These are phyloP conservation scores for Diplocarpon rosae DNA, from an alignment of 2,329 filamentous ascomycete genomes.

Conservation along the genomic window DNA sequence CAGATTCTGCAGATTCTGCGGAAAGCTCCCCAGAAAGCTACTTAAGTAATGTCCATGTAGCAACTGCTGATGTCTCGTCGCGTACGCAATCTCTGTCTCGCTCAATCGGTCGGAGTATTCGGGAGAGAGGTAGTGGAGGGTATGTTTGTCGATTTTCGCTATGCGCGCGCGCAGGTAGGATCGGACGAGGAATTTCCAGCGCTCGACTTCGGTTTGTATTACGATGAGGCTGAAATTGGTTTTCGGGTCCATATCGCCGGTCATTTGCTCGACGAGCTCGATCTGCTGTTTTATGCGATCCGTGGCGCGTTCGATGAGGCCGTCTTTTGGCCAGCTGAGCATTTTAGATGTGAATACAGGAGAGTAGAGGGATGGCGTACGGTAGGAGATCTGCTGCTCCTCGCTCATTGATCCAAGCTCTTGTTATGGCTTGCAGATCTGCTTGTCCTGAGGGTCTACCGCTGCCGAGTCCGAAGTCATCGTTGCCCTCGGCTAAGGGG, in stretches of 20 bases:
- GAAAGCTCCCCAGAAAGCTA: slow-evolving; percentile 78
- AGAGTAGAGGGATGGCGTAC: slow-evolving; percentile 35
- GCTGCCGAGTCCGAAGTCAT: slow-evolving; percentile 31
- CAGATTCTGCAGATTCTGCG: slow-evolving; percentile 64
- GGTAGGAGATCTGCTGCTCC: slow-evolving; percentile 80
- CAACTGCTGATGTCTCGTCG: slow-evolving; percentile 73
- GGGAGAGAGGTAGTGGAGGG: slow-evolving; percentile 59
- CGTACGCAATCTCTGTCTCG: slow-evolving; percentile 66
- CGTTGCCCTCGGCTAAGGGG: slow-evolving; percentile 23
- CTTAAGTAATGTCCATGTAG: slow-evolving; percentile 75
- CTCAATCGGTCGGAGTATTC: slow-evolving; percentile 55
- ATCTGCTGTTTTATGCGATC: slow-evolving; percentile 60
- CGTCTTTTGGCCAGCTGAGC: slow-evolving; percentile 51
- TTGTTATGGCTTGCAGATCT: slow-evolving; percentile 81
- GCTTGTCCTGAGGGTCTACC: slow-evolving; percentile 54
- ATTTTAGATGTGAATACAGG: slow-evolving; percentile 2
- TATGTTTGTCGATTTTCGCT: slow-evolving; percentile 74
- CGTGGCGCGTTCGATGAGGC: slow-evolving; percentile 74
- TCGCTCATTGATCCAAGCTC: slow-evolving; percentile 87
- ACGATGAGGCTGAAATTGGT: slow-evolving; percentile 90
- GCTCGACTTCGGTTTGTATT: slow-evolving; percentile 89
- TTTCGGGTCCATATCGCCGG: slow-evolving; percentile 76
- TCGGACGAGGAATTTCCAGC: slow-evolving; percentile 87
- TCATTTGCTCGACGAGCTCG: slow-evolving; percentile 63
- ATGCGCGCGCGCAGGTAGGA: slow-evolving; percentile 72